Percentiles rank a stretch among this genome's conserved stretches.
These are phyloP conservation scores for Spathaspora boniae DNA, from an alignment of 805 yeast species.

Conservation along the genomic window DNA sequence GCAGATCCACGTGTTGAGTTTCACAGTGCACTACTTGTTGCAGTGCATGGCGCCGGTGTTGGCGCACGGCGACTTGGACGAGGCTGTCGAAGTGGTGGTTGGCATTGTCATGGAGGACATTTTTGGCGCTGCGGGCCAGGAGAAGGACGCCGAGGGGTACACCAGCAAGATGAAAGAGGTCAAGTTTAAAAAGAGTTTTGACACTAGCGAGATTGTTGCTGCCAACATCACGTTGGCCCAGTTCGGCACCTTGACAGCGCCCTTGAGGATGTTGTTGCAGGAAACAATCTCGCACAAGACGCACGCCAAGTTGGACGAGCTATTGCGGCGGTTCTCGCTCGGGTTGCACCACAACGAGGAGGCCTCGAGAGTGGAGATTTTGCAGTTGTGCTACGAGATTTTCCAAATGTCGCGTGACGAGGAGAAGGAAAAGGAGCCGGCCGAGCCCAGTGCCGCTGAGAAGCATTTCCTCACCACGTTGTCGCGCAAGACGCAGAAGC, in stretches of 20 bases:
- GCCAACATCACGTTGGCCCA: constrained; percentile 54
- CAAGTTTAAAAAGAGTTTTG: constrained; percentile 82
- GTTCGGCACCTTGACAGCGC: constrained; percentile 60
- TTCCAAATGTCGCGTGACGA: constrained; percentile 8
- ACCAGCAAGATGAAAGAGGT: constrained; percentile 85
- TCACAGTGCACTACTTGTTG: constrained; percentile 73
- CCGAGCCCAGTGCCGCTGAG: constrained; percentile 24
- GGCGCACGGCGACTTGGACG: constrained; percentile 72
- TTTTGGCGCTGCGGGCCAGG: constrained; percentile 89
- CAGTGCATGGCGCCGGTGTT: constrained; percentile 47
- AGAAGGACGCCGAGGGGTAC: constrained; percentile 93
- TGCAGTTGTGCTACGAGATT: constrained; percentile 72
- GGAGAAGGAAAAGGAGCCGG: constrained; percentile 12
- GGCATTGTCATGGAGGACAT: constrained; percentile 85
- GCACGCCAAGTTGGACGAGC: constrained; percentile 74
- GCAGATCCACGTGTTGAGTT: constrained; percentile 89
- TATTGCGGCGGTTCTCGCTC: constrained; percentile 69
- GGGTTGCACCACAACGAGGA: constrained; percentile 76
- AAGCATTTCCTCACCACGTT: constrained; percentile 75
- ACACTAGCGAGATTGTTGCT: constrained; percentile 77
- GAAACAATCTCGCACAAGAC: constrained; percentile 66
- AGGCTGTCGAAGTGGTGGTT: constrained; percentile 55
- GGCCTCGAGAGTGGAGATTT: constrained; percentile 50
- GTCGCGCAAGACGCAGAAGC: constrained; percentile 53
- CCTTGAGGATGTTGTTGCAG: constrained; percentile 58